Evolutionary conservation across 441 rosid species (phyloP).

Genomic region (Erodium chrysanthum): DNA sequence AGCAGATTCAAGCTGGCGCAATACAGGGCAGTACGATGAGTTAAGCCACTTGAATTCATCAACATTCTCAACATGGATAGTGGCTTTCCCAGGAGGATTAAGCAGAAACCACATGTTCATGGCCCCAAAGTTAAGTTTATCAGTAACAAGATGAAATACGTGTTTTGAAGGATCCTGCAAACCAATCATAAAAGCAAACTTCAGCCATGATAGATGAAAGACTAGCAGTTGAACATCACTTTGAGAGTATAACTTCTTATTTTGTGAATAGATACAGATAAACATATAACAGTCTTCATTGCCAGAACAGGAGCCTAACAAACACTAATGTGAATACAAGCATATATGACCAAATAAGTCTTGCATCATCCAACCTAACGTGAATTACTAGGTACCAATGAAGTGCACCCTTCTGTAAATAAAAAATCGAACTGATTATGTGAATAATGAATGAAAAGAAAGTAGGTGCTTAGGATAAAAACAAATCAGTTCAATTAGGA

Average conservation of each 20-base stretch:
- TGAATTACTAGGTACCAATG: background rate
- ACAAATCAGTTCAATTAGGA: background rate
- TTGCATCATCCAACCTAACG: background rate
- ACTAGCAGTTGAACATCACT: background rate
- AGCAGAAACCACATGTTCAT: conserved; percentile 93
- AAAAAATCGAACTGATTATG: background rate
- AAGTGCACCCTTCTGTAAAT: background rate
- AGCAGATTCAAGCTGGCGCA: conserved; percentile 87
- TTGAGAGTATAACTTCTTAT: background rate
- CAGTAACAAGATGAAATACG: conserved; percentile 80
- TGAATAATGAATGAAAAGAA: background rate
- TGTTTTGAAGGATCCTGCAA: conserved; percentile 77
- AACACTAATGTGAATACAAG: background rate
- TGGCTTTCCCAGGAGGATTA: conserved; percentile 77
- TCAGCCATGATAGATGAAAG: background rate
- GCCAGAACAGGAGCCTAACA: background rate
- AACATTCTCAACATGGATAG: conserved; percentile 60
- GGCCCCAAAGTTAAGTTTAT: conserved; percentile 73
- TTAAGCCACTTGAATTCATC: conserved; percentile 65
- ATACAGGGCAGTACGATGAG: conserved; percentile 78
- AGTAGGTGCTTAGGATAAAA: background rate
- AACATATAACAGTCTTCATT: background rate
- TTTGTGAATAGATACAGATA: background rate
- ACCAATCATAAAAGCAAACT: background rate
- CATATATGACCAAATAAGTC: background rate